These are phyloP conservation scores for Parathielavia hyrcaniae DNA, from an alignment of 495 filamentous ascomycete genomes.

Conservation along the genomic window DNA sequence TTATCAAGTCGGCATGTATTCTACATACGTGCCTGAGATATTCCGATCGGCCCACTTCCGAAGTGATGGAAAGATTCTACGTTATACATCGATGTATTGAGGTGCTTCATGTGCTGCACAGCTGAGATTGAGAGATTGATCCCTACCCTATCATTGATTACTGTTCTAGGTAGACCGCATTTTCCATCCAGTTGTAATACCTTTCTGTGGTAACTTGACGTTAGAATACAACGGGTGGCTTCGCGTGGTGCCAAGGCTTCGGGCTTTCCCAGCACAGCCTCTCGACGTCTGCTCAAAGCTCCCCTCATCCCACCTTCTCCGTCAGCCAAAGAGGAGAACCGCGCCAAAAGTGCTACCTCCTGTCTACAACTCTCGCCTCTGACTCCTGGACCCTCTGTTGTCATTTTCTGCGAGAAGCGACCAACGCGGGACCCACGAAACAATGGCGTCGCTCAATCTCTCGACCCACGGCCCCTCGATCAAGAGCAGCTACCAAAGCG, in stretches of 20 bases:
- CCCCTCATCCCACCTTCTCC: constrained; percentile 10
- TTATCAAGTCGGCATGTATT: neutral
- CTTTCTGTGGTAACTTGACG: too few relatives aligned
- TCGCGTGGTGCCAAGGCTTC: constrained; percentile 12
- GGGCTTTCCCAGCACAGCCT: constrained; percentile 18
- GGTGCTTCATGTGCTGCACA: too few relatives aligned
- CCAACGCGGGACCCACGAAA: neutral
- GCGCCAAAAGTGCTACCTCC: neutral
- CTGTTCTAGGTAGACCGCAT: too few relatives aligned
- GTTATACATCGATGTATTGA: too few relatives aligned
- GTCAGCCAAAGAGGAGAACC: neutral
- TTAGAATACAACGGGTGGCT: too few relatives aligned
- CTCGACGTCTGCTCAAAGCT: constrained; percentile 17
- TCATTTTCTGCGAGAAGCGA: neutral
- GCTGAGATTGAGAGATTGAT: too few relatives aligned
- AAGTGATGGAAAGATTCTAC: too few relatives aligned
- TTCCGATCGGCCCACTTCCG: too few relatives aligned
- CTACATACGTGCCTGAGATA: too few relatives aligned
- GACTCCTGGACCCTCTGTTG: neutral
- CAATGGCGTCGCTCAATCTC: constrained; percentile 88
- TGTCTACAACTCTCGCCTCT: neutral
- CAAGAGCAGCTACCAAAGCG: constrained; percentile 81
- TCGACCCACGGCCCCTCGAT: constrained; percentile 89
- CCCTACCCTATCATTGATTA: too few relatives aligned
- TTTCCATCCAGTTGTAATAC: too few relatives aligned